phyloP scores from a whole-genome alignment of 805 yeast species.

The Ascoidea rubescens region DNA sequence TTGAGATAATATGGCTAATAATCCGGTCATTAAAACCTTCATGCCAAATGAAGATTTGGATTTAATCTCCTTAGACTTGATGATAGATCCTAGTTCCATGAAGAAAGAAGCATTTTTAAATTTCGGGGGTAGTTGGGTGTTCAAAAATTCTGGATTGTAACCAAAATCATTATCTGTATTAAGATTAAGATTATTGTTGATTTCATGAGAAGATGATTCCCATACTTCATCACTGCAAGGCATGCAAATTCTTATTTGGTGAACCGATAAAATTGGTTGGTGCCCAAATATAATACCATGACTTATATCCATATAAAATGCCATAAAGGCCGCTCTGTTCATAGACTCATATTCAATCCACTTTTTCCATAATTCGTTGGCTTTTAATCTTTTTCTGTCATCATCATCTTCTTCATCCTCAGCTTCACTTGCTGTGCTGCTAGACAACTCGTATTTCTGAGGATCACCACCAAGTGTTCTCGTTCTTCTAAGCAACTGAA shows the following conservation, averaged over 20 bases:
- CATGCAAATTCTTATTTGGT: conserved; percentile 45
- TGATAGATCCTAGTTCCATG: conserved; percentile 7
- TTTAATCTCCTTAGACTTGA: conserved; percentile 3
- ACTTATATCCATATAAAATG: conserved; percentile 66
- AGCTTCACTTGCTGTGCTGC: conserved; percentile 22
- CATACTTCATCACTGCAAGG: conserved; percentile 54
- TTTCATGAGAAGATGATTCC: conserved; percentile 22
- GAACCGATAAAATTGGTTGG: conserved; percentile 37
- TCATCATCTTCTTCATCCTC: conserved; percentile 14
- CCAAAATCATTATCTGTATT: neutral
- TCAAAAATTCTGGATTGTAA: neutral
- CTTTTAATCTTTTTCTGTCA: conserved; percentile 18
- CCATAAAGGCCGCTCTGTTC: conserved; percentile 68
- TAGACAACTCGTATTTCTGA: conserved; percentile 13
- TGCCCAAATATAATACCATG: conserved; percentile 76
- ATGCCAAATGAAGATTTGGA: conserved; percentile 34
- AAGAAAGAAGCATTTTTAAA: conserved; percentile 2
- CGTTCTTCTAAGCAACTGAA: conserved; percentile 62
- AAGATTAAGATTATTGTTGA: conserved; percentile 13
- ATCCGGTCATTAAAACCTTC: conserved; percentile 51
- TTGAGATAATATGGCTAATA: conserved; percentile 52
- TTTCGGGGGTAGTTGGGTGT: neutral
- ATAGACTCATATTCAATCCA: conserved; percentile 76
- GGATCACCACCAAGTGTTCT: conserved; percentile 70
- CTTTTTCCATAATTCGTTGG: conserved; percentile 27